Base-by-base conservation (phyloP, 169 alveolate species). In the Eimeria necatrix region DNA sequence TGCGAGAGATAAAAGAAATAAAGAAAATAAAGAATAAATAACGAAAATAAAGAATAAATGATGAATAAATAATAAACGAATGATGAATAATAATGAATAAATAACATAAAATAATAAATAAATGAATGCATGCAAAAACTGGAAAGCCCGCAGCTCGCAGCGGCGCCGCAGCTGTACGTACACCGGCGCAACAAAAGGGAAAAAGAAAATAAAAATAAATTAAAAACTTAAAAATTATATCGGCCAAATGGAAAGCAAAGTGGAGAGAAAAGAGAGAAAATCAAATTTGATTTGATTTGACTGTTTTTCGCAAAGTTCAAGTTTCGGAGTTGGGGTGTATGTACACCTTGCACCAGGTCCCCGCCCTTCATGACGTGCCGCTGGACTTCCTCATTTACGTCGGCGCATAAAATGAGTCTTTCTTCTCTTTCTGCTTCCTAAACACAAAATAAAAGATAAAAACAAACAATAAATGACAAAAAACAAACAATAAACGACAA, bases 341-440 rank as follows among this genome's bases (percentile, higher is more conserved):
- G 70, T 20, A 16, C 70, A 90, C 94, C 78, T 81, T 90, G 89
- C 4, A 90, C 78, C 20, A 90, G 94, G 2, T 90, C 94, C 4
- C 94, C 94, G 5, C 94, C 94, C 18, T 83, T 59, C 60, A 90
- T 26, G 9, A 90, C 83, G 76, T 90, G 94, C 1, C 94, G 88
- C 89, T 90, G 94, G 16, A 90, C 94, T 12, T 90, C 71, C 76
- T 90, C 74, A 48, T 68, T 83, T 20, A 85, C 78, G 51, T 90
- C 94, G 16, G 94, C 94, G 59, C 78, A 88, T 59, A 88, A 32
- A 48, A 88, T 88, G 41, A 73, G 74, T 32, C 70, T 80, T 73
- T 68, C 60, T 22, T 88, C 94, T 32, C 70, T 88, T 22, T 24
- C 91, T 14, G 78, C 73, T 53, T 52, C 59, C 91, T 52, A 51